Evolutionary conservation across 257 asterid species (phyloP).

Genomic region (Gardenia jasminoides): DNA sequence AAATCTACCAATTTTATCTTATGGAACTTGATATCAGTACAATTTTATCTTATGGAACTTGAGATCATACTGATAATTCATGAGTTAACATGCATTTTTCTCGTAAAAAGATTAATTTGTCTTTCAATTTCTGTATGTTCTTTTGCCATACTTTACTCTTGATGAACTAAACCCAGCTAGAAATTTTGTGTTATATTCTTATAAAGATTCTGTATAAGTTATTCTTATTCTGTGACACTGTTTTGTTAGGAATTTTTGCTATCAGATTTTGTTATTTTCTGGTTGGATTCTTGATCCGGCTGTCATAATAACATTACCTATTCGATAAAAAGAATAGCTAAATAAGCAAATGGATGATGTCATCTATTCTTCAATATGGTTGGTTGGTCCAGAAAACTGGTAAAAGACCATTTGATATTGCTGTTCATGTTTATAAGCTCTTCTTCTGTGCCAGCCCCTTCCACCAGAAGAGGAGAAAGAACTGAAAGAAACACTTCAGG

Average conservation of each 20-base stretch:
- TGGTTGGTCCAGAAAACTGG: background rate
- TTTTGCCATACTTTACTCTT: no score
- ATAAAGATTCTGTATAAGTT: background rate
- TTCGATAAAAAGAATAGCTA: background rate
- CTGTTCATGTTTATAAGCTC: conserved; percentile 10
- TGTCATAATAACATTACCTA: background rate
- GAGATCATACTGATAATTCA: background rate
- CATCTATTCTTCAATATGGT: background rate
- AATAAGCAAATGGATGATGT: background rate
- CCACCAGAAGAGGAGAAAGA: conserved; percentile 88
- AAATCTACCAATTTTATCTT: background rate
- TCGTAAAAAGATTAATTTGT: background rate
- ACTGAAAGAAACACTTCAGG: conserved; percentile 74
- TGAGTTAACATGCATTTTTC: background rate
- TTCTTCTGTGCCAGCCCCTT: conserved; percentile 50
- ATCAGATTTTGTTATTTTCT: background rate
- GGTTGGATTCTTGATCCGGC: background rate
- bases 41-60: background rate
- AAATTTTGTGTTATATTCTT: conserved; percentile 1
- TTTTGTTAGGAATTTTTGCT: background rate
- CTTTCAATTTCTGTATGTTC: background rate
- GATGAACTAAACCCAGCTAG: background rate
- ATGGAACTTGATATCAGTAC: background rate
- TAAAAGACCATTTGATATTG: background rate
- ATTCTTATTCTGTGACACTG: background rate